A percentile compares a stretch with the other conserved stretches of the same genome.
These are phyloP conservation scores for Centrapalus pauciflorus DNA, from an alignment of 129 eudicot species.

Conservation along the genomic window DNA sequence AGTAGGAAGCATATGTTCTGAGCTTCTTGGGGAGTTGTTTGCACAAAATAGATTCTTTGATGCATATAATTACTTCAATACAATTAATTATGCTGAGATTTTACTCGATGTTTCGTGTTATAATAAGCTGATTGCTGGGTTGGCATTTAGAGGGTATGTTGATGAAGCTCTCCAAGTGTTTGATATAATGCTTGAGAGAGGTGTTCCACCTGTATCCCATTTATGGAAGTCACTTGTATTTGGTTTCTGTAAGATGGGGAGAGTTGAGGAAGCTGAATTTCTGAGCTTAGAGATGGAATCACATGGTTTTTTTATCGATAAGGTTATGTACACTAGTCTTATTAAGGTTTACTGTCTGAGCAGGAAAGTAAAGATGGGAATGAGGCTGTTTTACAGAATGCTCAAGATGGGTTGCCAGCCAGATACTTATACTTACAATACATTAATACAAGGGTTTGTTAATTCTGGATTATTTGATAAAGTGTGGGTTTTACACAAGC, in stretches of 20 bases:
- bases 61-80: slow-evolving; percentile 36
- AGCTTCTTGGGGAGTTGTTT: slow-evolving; percentile 30
- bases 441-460: slow-evolving; percentile 53
- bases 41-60: slow-evolving; percentile 35
- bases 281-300: slow-evolving; percentile 52
- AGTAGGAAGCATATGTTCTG: slow-evolving; percentile 23
- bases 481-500: slow-evolving; percentile 37
- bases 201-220: slow-evolving; percentile 43
- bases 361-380: slow-evolving; percentile 54
- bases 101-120: slow-evolving; percentile 41
- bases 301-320: slow-evolving; percentile 44
- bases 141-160: slow-evolving; percentile 43
- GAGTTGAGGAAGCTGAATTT: slow-evolving; percentile 54
- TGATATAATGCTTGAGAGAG: slow-evolving; percentile 46
- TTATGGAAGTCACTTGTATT: slow-evolving; percentile 47
- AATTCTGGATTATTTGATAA: slow-evolving; percentile 38
- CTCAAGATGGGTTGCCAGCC: slow-evolving; percentile 50
- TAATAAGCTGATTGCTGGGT: slow-evolving; percentile 44
- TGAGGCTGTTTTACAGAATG: slow-evolving; percentile 57
- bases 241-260: slow-evolving; percentile 54
- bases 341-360: slow-evolving; percentile 51
- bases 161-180: slow-evolving; percentile 57
- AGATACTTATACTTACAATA: slow-evolving; percentile 53
- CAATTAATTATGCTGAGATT: slow-evolving; percentile 32
- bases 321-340: slow-evolving; percentile 55